phyloP scores from a whole-genome alignment of 352 stramenopile genomes.

The Globisporangium iwayamae region DNA sequence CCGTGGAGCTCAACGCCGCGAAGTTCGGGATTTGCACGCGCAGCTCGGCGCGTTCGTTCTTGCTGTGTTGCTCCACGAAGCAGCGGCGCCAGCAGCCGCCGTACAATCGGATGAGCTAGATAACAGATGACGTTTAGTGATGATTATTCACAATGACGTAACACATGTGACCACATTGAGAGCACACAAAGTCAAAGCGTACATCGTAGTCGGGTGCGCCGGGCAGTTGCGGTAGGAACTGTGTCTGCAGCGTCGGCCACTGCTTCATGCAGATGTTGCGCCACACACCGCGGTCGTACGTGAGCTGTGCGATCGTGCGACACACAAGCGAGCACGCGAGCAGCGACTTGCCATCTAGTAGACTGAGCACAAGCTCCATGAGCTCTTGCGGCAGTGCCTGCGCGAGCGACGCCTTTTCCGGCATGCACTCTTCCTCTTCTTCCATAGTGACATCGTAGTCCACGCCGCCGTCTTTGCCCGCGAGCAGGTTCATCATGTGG shows the following conservation, averaged over 20 bases:
- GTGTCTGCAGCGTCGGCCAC: slow-evolving; percentile 57
- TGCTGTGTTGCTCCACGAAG: slow-evolving; percentile 48
- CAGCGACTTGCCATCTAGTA: slow-evolving; percentile 57
- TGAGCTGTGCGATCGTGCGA: slow-evolving; percentile 36
- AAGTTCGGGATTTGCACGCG: slow-evolving; percentile 59
- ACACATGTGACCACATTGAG: background rate
- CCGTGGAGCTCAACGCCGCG: slow-evolving; percentile 22
- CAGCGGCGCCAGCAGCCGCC: slow-evolving; percentile 69
- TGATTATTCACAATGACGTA: background rate
- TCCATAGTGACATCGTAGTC: slow-evolving; percentile 21
- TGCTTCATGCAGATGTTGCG: slow-evolving; percentile 52
- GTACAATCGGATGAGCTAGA: slow-evolving; percentile 62
- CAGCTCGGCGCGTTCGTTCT: slow-evolving; percentile 49
- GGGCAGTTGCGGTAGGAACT: slow-evolving; percentile 61
- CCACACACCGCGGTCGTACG: slow-evolving; percentile 62
- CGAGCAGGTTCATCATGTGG: slow-evolving; percentile 13
- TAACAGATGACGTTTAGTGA: background rate
- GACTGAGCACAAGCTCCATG: slow-evolving; percentile 37
- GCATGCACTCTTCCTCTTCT: background rate
- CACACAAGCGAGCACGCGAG: slow-evolving; percentile 46
- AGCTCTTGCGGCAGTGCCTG: slow-evolving; percentile 52
- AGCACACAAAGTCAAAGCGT: slow-evolving; percentile 16
- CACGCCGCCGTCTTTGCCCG: background rate
- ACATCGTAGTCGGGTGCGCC: slow-evolving; percentile 78
- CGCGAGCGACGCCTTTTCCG: slow-evolving; percentile 23